These are phyloP conservation scores for Annulohypoxylon truncatum DNA, from an alignment of 2,329 filamentous ascomycete genomes.

Conservation along the genomic window DNA sequence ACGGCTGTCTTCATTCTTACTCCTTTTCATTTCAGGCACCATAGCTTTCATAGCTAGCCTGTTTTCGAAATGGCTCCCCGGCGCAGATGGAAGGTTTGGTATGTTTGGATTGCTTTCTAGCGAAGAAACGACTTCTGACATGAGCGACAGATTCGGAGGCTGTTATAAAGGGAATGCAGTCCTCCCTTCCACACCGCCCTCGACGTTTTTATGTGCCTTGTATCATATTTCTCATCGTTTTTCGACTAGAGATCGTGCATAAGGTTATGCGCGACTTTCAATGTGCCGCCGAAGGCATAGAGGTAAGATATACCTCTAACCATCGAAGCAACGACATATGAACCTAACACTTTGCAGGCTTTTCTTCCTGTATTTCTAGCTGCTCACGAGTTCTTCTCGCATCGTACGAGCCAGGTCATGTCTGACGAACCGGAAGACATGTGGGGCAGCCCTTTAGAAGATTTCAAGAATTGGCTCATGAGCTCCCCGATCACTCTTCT, in stretches of 20 bases:
- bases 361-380: slow-evolving; percentile 61
- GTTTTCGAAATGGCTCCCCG: slow-evolving; percentile 60
- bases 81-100: slow-evolving; percentile 61
- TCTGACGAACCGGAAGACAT: slow-evolving; percentile 60
- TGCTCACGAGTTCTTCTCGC: slow-evolving; percentile 58
- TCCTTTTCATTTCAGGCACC: slow-evolving; percentile 59
- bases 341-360: slow-evolving; percentile 50
- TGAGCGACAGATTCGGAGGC: slow-evolving; percentile 45
- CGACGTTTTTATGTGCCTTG: slow-evolving; percentile 59
- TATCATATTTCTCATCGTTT: slow-evolving; percentile 58
- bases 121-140: slow-evolving; percentile 8
- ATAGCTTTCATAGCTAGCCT: slow-evolving; percentile 57
- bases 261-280: slow-evolving; percentile 60
- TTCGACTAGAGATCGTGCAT: slow-evolving; percentile 62
- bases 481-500: slow-evolving; percentile 55
- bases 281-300: slow-evolving; percentile 62
- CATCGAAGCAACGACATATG: not conserved
- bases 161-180: slow-evolving; percentile 52
- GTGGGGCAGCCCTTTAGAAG: slow-evolving; percentile 60
- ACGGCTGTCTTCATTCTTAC: slow-evolving; percentile 59
- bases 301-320: slow-evolving; percentile 52
- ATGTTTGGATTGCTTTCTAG: slow-evolving; percentile 10
- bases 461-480: slow-evolving; percentile 60
- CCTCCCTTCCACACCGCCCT: slow-evolving; percentile 59
- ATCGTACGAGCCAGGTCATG: slow-evolving; percentile 50